A percentile compares a stretch with the other conserved stretches of the same genome.
Evolutionary conservation across 306 rosid genomes (phyloP).

Genomic region (Mucuna pruriens): DNA sequence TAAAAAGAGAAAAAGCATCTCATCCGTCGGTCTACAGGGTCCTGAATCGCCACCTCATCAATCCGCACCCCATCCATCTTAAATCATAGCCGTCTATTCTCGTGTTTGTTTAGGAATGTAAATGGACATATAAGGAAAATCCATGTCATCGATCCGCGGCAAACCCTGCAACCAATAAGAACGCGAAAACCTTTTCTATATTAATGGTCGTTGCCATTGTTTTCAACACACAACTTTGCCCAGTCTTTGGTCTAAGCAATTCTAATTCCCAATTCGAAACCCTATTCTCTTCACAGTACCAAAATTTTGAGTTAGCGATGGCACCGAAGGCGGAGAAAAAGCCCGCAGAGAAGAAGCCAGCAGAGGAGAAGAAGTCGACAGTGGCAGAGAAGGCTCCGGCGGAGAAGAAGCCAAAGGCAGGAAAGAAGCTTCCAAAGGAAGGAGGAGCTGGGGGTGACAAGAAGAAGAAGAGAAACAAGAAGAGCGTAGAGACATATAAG

Average conservation of each 20-base stretch:
- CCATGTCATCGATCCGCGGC: slow-evolving; percentile 50
- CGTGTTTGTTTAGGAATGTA: too few species aligned
- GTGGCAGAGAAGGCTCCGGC: slow-evolving; percentile 72
- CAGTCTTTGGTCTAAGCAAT: too few species aligned
- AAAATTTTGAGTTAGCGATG: too few species aligned
- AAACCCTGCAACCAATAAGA: slow-evolving; percentile 25
- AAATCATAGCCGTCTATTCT: slow-evolving; percentile 16
- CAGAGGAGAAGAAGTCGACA: slow-evolving; percentile 64
- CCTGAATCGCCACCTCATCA: neutral
- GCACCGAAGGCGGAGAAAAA: slow-evolving; percentile 75
- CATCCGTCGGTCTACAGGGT: neutral
- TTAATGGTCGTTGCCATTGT: neutral
- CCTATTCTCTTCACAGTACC: neutral
- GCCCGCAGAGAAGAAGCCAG: slow-evolving; percentile 70
- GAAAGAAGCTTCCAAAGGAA: slow-evolving; percentile 78
- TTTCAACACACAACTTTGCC: neutral
- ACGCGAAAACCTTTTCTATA: neutral
- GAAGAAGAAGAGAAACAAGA: slow-evolving; percentile 74
- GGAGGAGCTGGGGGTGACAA: slow-evolving; percentile 65
- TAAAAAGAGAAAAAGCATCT: neutral
- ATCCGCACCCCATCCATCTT: neutral
- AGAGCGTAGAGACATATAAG: slow-evolving; percentile 75
- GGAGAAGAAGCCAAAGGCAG: slow-evolving; percentile 80
- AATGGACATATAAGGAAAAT: too few species aligned
- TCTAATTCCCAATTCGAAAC: neutral